Base-by-base conservation (phyloP, 148 eudicot genomes). In the Gaultheria prostrata region DNA sequence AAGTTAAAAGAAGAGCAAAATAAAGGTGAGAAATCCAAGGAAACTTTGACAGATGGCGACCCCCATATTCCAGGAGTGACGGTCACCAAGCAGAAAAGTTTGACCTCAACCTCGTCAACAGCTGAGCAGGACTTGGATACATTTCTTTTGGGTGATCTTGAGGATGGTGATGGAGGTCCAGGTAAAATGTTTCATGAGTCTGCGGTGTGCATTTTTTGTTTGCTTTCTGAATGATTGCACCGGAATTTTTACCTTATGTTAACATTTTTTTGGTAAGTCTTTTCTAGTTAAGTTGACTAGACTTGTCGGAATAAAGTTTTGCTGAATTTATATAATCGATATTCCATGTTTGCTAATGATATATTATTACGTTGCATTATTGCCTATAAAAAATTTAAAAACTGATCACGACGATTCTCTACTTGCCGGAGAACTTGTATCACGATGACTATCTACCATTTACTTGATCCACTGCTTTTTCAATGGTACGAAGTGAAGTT, bases 41-140 rank as follows among this genome's bases (percentile, higher is more conserved):
- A 89, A 86, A 72, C 77, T 78, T 10, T 54, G 65, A 74, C 49
- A 82, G 85, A 61, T 80, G 80, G 53, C n/a, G 28, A 83, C 28
- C 65, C 79, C 76, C 83, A 86, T 77, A 87, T 76, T 79, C 83
- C 86, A 80, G 90, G 83, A 81, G 85, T 63, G 82, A 79, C 76
- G 18, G 83, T 74, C 72, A 74, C 86, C 63, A 84, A 82, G 46
- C 86, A 73, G 84, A 87, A 87, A 84, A 86, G 86, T 43, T 86
- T 86, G 88, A 86, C 83, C 24, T 80, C 92, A 49, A 84, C 87
- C 9, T 92, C 92, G 17, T 89, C 93, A 46, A 59, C 92, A 39
- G 85, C 92, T 33, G 95, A 92, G 78, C 93, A 92, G 89, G 95
- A 92, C 84, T 86, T 92, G 85, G 95, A 92, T 88, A 87, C 86